Base-by-base conservation (phyloP, 495 filamentous ascomycete species). In the Trichoderma erinaceum region DNA sequence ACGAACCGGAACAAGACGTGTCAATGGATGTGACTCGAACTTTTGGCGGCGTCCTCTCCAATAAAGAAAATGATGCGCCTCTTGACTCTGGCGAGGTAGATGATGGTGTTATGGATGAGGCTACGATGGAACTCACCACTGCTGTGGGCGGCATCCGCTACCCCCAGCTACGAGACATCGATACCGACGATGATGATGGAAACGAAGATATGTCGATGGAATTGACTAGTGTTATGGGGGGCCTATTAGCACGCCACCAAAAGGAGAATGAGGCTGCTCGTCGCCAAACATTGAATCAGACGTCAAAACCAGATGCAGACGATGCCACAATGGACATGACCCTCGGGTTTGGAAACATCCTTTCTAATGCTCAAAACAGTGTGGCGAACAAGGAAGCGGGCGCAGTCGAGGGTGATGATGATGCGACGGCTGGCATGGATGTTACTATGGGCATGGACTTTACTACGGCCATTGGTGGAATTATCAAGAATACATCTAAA, bases 1-100 rank as follows among this genome's bases (percentile, higher is more conserved):
- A 78, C 21, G 75, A 80, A 4, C 75, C 76, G 23, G 83, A 85
- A 46, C 88, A 90, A 67, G 90, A 92, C 38, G 84, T 92, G 74
- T 91, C 89, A 12, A 92, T 93, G 90, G 92, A 97, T 68, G 86
- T 96, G 64, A 97, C 93, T 1, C 85, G 83, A 68, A 90, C 87
- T 15, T 78, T 97, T 68, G 94, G 94, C n/a, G 85, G 88, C 4
- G 97, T 98, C 64, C 77, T 93, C 35, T 78, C 83, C n/a, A 80
- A 82, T 25, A 16, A 67, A 76, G 73, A 41, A 64, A 69, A 58
- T 68, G 74, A 68, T 66, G 21, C 38, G 18, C 27, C 41, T 48
- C 18, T 16, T 8, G n/a, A 25, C 0, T 29, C 65, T 35, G 75
- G 68, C 44, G 71, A 63, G 7, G 71, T 52, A 50, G 73, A 70